Evolutionary conservation across 2,329 filamentous ascomycete genomes (phyloP).

Genomic region (Annulohypoxylon truncatum): DNA sequence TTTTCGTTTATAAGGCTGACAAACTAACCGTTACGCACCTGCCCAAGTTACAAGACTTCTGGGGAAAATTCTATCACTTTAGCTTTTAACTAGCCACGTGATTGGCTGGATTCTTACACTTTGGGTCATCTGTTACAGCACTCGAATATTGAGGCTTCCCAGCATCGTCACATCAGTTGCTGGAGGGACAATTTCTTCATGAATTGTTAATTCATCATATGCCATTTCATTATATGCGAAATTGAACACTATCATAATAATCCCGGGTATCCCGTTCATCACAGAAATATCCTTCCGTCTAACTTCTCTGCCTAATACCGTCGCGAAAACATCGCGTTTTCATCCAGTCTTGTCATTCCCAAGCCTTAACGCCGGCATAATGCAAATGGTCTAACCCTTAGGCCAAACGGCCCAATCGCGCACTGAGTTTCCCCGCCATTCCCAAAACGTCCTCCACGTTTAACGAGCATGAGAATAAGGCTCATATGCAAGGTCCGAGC

Average conservation of each 20-base stretch:
- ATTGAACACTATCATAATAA: slow-evolving; percentile 28
- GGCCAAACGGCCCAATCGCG: slow-evolving; percentile 21
- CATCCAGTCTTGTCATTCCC: slow-evolving; percentile 43
- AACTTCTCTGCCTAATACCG: slow-evolving; percentile 9
- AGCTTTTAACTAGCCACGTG: slow-evolving; percentile 32
- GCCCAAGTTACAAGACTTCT: not conserved
- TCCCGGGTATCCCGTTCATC: slow-evolving; percentile 34
- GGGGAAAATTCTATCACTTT: slow-evolving; percentile 9
- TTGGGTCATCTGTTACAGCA: not conserved
- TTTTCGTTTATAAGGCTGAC: slow-evolving; percentile 8
- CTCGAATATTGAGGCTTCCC: not conserved
- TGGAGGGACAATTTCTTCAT: not conserved
- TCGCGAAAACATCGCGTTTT: slow-evolving; percentile 19
- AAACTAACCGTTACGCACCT: not conserved
- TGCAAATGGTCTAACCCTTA: slow-evolving; percentile 37
- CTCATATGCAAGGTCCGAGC: slow-evolving; percentile 70
- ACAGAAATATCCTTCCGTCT: slow-evolving; percentile 16
- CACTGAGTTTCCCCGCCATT: slow-evolving; percentile 9
- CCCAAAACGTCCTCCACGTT: slow-evolving; percentile 27
- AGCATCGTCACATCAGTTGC: not conserved
- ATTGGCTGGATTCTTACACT: slow-evolving; percentile 29
- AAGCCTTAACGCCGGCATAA: slow-evolving; percentile 45
- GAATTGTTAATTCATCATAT: not conserved
- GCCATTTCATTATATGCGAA: slow-evolving; percentile 22
- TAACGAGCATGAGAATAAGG: slow-evolving; percentile 69